Conservation (phyloP, 2,329 filamentous ascomycete genomes). For the Penicillium oxalicum region DNA sequence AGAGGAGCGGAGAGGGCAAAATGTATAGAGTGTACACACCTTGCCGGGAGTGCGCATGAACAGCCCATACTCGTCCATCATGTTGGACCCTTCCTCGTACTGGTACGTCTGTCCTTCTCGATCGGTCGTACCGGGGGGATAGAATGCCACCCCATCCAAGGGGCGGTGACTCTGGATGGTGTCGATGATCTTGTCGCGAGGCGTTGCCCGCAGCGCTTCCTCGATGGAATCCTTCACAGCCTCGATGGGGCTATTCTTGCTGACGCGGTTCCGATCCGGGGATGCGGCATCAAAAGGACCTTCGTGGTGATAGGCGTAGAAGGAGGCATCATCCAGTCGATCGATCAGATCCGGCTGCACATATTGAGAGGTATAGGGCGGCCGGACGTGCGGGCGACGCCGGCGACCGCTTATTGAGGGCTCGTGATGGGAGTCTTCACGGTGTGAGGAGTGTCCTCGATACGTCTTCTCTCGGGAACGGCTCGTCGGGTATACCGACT, state of each 20-base stretch:
- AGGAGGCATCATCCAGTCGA: constrained; percentile 61
- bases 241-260: constrained; percentile 62
- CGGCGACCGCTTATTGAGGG: too few relatives aligned
- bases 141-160: constrained; percentile 68
- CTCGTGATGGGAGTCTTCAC: constrained; percentile 12
- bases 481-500: constrained; percentile 22
- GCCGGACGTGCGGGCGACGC: too few relatives aligned
- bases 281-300: constrained; percentile 84
- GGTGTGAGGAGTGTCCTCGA: constrained; percentile 15
- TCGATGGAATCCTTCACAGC: constrained; percentile 67
- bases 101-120: constrained; percentile 62
- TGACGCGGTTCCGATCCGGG: constrained; percentile 63
- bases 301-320: constrained; percentile 73
- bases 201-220: constrained; percentile 75
- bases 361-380: constrained; percentile 16
- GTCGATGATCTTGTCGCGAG: constrained; percentile 69
- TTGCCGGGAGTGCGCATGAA: constrained; percentile 71
- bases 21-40: constrained; percentile 49
- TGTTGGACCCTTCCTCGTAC: constrained; percentile 80
- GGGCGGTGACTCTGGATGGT: constrained; percentile 67
- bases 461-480: constrained; percentile 12
- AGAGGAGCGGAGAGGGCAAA: background rate
- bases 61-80: constrained; percentile 63
- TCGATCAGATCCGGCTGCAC: constrained; percentile 74
- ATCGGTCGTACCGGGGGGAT: constrained; percentile 69